Evolutionary conservation across 345 rosid genomes (phyloP).

Genomic region (Sonneratia alba): DNA sequence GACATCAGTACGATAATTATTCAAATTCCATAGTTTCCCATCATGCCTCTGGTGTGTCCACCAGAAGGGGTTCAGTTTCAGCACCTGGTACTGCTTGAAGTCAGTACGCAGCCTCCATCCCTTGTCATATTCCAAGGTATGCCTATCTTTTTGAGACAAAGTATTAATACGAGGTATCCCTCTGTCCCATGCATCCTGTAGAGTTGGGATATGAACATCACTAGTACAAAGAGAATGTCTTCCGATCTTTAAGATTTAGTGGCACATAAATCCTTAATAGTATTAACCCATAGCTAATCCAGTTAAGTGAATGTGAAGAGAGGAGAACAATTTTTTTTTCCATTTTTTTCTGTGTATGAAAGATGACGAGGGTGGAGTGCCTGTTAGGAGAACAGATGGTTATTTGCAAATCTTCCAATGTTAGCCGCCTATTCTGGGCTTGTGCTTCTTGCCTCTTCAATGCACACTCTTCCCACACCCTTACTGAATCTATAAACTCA

Average conservation of each 20-base stretch:
- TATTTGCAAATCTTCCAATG: constrained; percentile 84
- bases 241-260: too few species aligned
- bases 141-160: constrained; percentile 91
- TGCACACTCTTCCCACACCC: constrained; percentile 99
- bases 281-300: too few species aligned
- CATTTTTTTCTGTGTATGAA: too few species aligned
- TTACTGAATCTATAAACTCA: constrained; percentile 96
- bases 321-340: too few species aligned
- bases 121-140: constrained; percentile 92
- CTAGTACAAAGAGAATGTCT: too few species aligned
- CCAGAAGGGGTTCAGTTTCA: constrained; percentile 99
- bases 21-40: constrained; percentile 98
- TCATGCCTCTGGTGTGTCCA: constrained; percentile 99
- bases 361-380: too few species aligned
- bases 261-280: too few species aligned
- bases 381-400: too few species aligned
- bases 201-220: too few species aligned
- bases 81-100: constrained; percentile 96
- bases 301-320: too few species aligned
- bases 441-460: constrained; percentile 99
- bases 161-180: constrained; percentile 99
- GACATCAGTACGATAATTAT: constrained; percentile 96
- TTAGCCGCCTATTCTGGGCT: constrained; percentile 95
- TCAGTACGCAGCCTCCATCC: constrained; percentile 99
- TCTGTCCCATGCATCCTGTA: constrained; percentile 94